Percentiles rank a stretch among this genome's conserved stretches.
phyloP scores from a whole-genome alignment of 768 basidiomycete species.

The Serendipita sp. region DNA sequence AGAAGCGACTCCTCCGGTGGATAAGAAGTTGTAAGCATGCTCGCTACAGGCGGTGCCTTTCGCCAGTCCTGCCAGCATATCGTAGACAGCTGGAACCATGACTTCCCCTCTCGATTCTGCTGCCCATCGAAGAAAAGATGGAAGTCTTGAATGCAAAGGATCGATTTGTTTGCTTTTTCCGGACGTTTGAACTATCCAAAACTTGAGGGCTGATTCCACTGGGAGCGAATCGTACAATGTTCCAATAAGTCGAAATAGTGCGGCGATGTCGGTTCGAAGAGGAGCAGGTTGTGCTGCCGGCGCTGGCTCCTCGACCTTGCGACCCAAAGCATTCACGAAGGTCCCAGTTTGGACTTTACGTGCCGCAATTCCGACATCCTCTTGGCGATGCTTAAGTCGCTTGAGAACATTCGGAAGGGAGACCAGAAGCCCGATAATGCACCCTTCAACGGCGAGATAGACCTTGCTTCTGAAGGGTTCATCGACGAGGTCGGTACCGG shows the following conservation, averaged over 20 bases:
- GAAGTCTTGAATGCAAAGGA: slow-evolving; percentile 30
- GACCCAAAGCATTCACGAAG: slow-evolving; percentile 26
- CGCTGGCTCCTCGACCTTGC: slow-evolving; percentile 11
- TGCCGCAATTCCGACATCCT: slow-evolving; percentile 59
- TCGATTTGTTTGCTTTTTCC: slow-evolving; percentile 23
- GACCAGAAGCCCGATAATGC: slow-evolving; percentile 15
- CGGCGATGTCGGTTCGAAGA: slow-evolving; percentile 71
- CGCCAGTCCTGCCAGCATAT: slow-evolving; percentile 74
- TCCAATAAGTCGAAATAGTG: slow-evolving; percentile 70
- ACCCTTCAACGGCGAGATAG: neutral
- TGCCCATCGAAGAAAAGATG: slow-evolving; percentile 78
- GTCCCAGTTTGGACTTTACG: slow-evolving; percentile 45
- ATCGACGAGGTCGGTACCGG: slow-evolving; percentile 25
- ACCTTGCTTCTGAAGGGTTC: slow-evolving; percentile 24
- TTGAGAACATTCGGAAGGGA: slow-evolving; percentile 19
- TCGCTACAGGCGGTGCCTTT: slow-evolving; percentile 77
- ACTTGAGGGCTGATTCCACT: slow-evolving; percentile 63
- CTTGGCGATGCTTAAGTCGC: slow-evolving; percentile 70
- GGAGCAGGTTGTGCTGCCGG: slow-evolving; percentile 20
- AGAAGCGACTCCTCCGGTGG: slow-evolving; percentile 34
- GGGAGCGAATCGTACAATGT: slow-evolving; percentile 60
- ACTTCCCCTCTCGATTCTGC: slow-evolving; percentile 55
- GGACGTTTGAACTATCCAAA: slow-evolving; percentile 56
- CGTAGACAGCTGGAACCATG: slow-evolving; percentile 67
- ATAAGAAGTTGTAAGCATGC: slow-evolving; percentile 77